Base-by-base conservation (phyloP, 495 filamentous ascomycete genomes). In the Acidiella bohemica region DNA sequence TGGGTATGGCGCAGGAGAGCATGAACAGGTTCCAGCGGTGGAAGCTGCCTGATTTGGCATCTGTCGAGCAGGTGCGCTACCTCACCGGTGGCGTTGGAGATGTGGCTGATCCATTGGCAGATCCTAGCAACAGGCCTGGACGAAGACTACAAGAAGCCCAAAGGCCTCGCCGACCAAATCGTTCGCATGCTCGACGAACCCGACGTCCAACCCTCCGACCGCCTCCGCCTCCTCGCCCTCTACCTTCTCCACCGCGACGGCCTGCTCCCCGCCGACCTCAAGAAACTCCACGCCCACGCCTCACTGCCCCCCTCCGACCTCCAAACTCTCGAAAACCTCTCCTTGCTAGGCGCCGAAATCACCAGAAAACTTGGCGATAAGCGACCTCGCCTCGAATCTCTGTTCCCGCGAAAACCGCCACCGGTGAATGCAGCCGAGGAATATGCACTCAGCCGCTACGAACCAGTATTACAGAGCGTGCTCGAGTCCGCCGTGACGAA, bases 1-100 rank as follows among this genome's bases (percentile, higher is more conserved):
- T 97, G 12, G 88, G 73, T 46, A 97, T 97, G 90, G 92, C 90
- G n/a, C 81, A 93, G 54, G 87, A 93, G 53, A 88, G 84, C 47
- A 95, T 96, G 90, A 82, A 81, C 42, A 70, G 78, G 30, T 97
- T 96, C 51, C 75, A 93, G 53, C 62, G 73, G 14, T 72, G 76
- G 48, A 94, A 93, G 51, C 68, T 97, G 4, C 67, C 76, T 29
- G 92, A 96, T 52, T 67, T 95, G 42, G 88, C 84, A 32, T 78
- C 80, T 2, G 71, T 84, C 2, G 88, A 97, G 55, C 79, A 83
- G 63, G 72, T 74, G 43, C 11, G 46, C 11, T 18, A 6, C 30
- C 8, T 21, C 17, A 32, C 8, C 9, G 8, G 7, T 5, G 9
- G 22, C 35, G 9, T 8, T 13, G 2, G n/a, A 25, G 12, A n/a